Conservation (phyloP, 2,329 filamentous ascomycete species). For the Epicoccum nigrum region DNA sequence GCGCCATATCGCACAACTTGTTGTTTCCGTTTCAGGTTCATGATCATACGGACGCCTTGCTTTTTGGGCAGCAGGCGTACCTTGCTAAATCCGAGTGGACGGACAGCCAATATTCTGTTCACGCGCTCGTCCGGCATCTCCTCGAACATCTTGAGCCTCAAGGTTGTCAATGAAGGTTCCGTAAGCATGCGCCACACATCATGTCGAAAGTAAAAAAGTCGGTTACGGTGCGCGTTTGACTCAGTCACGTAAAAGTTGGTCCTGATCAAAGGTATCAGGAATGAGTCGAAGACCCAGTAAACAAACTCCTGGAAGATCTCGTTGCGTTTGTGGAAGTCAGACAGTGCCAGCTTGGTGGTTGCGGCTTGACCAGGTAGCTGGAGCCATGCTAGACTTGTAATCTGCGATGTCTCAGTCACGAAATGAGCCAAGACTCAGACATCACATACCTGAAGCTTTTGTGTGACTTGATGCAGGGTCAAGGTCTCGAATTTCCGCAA, state of each 20-base stretch:
- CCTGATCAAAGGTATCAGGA: slow-evolving; percentile 84
- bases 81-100: slow-evolving; percentile 76
- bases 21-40: slow-evolving; percentile 76
- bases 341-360: slow-evolving; percentile 66
- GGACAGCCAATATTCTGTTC: slow-evolving; percentile 62
- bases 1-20: slow-evolving; percentile 60
- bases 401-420: slow-evolving; percentile 53
- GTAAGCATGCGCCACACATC: slow-evolving; percentile 84
- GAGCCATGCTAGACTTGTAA: slow-evolving; percentile 76
- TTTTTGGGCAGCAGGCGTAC: slow-evolving; percentile 84
- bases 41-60: slow-evolving; percentile 78
- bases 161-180: slow-evolving; percentile 69
- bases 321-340: slow-evolving; percentile 75
- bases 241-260: slow-evolving; percentile 95
- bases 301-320: slow-evolving; percentile 85
- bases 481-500: slow-evolving; percentile 82
- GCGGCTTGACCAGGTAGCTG: slow-evolving; percentile 56
- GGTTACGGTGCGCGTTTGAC: slow-evolving; percentile 78
- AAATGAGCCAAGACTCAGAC: slow-evolving; percentile 10
- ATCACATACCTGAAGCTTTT: slow-evolving; percentile 71
- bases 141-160: slow-evolving; percentile 79
- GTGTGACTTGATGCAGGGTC: slow-evolving; percentile 76
- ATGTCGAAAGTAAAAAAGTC: slow-evolving; percentile 91
- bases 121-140: slow-evolving; percentile 69
- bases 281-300: slow-evolving; percentile 91